Base-by-base conservation (phyloP, 495 filamentous ascomycete species). In the Hyaloscypha variabilis region DNA sequence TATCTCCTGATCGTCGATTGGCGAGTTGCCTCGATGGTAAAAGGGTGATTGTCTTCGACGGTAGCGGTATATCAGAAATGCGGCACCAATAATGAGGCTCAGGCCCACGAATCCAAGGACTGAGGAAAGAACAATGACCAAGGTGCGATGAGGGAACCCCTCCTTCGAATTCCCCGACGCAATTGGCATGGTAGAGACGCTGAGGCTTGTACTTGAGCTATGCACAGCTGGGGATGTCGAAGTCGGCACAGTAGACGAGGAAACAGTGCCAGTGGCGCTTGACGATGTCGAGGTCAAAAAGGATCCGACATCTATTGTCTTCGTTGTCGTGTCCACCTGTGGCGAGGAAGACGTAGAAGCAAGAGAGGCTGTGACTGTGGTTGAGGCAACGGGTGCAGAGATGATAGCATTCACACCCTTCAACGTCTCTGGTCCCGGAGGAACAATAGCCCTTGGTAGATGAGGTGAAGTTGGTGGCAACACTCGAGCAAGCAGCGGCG, bases 1-100 rank as follows among this genome's bases (percentile, higher is more conserved):
- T 19, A 72, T 70, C 51, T 72, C 70, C 19, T 70, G 65, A 46
- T 72, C 70, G 52, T 72, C 53, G 31, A 72, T 69, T 14, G 70
- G 67, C n/a, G 65, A 65, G n/a, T 36, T 65, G n/a, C 67, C 67
- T 17, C 70, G 65, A 31, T 61, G 58, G 4, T 29, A 17, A 26
- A 72, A 72, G 17, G 67, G 67, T 25, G 53, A 39, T 62, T 68
- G 49, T 17, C 65, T 29, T 61, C 57, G 56, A 13, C 62, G 61
- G 59, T 66, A 68, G 6, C 70, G 67, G 24, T 52, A 55, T 11
- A 51, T 11, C 23, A 72, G 65, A 28, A 66, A 65, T 4, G 62
- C 21, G 8, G 51, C 31, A 0, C 31, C 51, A 0, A 24, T 8
- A 53, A 72, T 55, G 30, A 70, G 36, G 17, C 70, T 25, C 13